phyloP scores from a whole-genome alignment of 129 eudicot genomes.

The Flaveria linearis region DNA sequence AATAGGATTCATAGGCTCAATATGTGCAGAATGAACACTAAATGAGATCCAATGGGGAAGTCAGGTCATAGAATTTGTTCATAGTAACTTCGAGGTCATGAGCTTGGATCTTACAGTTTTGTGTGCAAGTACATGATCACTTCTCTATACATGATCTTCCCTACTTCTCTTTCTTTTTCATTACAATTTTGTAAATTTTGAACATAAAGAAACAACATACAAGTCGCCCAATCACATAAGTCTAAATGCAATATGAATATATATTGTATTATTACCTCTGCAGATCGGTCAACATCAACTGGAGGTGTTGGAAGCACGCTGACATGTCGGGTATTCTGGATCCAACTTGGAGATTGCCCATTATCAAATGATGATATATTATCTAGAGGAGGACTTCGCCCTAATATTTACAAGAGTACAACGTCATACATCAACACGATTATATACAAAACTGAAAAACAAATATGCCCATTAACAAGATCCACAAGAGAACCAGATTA shows the following conservation, averaged over 20 bases:
- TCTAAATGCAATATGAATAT: slow-evolving; percentile 1
- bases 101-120: not conserved
- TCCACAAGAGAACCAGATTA: slow-evolving; percentile 10
- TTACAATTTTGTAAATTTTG: not conserved
- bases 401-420: slow-evolving; percentile 35
- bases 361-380: slow-evolving; percentile 43
- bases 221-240: not conserved
- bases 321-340: slow-evolving; percentile 40
- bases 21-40: not conserved
- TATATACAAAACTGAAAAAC: not conserved
- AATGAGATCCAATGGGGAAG: not conserved
- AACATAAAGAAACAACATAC: not conserved
- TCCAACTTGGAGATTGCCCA: slow-evolving; percentile 45
- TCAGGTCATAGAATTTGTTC: not conserved
- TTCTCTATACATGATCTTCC: not conserved
- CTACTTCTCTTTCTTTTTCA: not conserved
- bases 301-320: slow-evolving; percentile 63
- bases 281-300: slow-evolving; percentile 41
- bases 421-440: not conserved
- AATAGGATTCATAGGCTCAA: not conserved
- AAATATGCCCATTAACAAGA: slow-evolving; percentile 13
- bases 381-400: slow-evolving; percentile 51
- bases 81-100: not conserved
- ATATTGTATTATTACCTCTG: slow-evolving; percentile 51
- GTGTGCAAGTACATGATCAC: slow-evolving; percentile 7